phyloP scores from a whole-genome alignment of 148 eudicot species.

The Cornus kousa region DNA sequence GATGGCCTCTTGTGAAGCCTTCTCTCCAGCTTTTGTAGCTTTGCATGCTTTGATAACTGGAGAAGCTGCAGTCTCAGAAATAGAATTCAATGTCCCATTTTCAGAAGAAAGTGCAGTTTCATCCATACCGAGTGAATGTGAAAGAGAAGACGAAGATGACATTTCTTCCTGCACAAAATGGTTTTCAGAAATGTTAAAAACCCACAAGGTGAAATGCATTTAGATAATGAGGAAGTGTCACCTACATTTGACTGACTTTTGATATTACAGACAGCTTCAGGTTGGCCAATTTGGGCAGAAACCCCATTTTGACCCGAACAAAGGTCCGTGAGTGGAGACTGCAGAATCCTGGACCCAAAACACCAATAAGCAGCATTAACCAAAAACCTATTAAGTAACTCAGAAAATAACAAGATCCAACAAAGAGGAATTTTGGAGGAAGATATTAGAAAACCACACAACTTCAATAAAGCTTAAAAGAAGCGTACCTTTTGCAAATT shows the following conservation, averaged over 20 bases:
- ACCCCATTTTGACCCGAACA: slow-evolving; percentile 35
- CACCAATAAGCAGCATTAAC: not conserved
- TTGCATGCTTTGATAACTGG: slow-evolving; percentile 33
- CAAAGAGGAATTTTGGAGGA: not conserved
- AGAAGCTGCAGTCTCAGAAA: slow-evolving; percentile 27
- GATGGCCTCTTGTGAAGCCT: slow-evolving; percentile 63
- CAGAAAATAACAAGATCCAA: not conserved
- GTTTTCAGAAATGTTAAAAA: not conserved
- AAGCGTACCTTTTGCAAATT: slow-evolving; percentile 64
- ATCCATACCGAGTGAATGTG: slow-evolving; percentile 32
- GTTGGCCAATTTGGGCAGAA: slow-evolving; percentile 30
- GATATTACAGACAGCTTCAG: slow-evolving; percentile 18
- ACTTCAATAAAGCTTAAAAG: not conserved
- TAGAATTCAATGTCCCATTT: slow-evolving; percentile 27
- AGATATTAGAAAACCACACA: not conserved
- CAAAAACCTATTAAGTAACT: slow-evolving; percentile 13
- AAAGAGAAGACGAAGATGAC: slow-evolving; percentile 21
- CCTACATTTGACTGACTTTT: slow-evolving; percentile 25
- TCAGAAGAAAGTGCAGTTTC: slow-evolving; percentile 29
- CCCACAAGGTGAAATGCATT: not conserved
- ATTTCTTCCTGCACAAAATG: slow-evolving; percentile 41
- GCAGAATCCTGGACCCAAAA: slow-evolving; percentile 57
- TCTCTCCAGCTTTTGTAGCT: slow-evolving; percentile 67
- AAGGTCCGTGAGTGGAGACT: slow-evolving; percentile 54
- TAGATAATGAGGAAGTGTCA: not conserved